Percentiles rank a stretch among this genome's conserved stretches.
phyloP scores from a whole-genome alignment of 2,329 filamentous ascomycete species.

The Aspergillus terreus region DNA sequence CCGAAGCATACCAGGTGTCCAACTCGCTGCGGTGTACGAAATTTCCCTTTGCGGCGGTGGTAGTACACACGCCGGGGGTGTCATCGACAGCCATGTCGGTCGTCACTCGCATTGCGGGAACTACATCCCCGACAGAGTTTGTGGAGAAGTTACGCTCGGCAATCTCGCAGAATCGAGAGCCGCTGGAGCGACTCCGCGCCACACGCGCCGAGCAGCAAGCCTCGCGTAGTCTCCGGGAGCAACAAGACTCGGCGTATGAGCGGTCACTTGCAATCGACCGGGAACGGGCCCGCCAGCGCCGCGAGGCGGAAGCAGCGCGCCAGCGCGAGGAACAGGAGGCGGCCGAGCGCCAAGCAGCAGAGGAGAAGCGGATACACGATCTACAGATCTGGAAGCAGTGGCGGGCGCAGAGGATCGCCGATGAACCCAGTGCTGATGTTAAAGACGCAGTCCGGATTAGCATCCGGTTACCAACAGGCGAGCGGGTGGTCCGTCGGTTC shows the following conservation, averaged over 20 bases:
- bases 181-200: slow-evolving; percentile 70
- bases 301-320: slow-evolving; percentile 67
- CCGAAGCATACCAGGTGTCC: slow-evolving; percentile 92
- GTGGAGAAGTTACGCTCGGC: slow-evolving; percentile 69
- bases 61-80: slow-evolving; percentile 82
- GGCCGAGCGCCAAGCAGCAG: slow-evolving; percentile 60
- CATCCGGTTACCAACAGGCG: slow-evolving; percentile 60
- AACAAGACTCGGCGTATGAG: slow-evolving; percentile 93
- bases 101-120: slow-evolving; percentile 72
- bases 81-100: slow-evolving; percentile 87
- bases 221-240: slow-evolving; percentile 72
- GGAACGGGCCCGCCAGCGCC: slow-evolving; percentile 72
- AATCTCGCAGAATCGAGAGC: slow-evolving; percentile 70
- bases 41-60: slow-evolving; percentile 82
- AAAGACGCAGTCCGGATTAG: slow-evolving; percentile 71
- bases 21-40: slow-evolving; percentile 82
- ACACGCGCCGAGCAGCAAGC: slow-evolving; percentile 76
- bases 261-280: slow-evolving; percentile 82
- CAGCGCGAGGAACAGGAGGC: slow-evolving; percentile 64
- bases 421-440: slow-evolving; percentile 63
- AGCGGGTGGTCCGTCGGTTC: slow-evolving; percentile 76
- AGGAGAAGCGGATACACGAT: slow-evolving; percentile 54
- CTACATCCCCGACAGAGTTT: slow-evolving; percentile 66
- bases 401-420: slow-evolving; percentile 64
- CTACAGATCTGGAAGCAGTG: slow-evolving; percentile 72